Base-by-base conservation (phyloP, 202 grass and related monocot species). In the Saccharum hybrid region DNA sequence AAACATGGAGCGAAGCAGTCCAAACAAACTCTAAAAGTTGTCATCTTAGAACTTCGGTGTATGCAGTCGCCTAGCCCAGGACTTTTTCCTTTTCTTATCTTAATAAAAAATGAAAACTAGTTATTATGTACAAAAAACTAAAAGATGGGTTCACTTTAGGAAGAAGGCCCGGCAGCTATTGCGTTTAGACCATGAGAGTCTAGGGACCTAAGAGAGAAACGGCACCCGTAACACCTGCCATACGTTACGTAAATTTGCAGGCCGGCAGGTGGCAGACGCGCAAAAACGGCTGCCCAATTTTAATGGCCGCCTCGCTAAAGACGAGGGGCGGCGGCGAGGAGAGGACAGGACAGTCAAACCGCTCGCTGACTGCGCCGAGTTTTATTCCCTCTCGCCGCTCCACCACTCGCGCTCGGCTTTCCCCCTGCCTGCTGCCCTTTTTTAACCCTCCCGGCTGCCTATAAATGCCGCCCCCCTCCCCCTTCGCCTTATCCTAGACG, bases 351-450 rank as follows among this genome's bases (percentile, higher is more conserved):
- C 86, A 91, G 90, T 83, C 90, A 91, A 88, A 88, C 56, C 86
- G 56, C 79, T 88, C 74, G 90, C 80, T 86, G 86, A 91, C 79
- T 83, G 90, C 83, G 86, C 86, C 83, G 75, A 75, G 83, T 88
- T 86, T 88, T 91, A 87, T 88, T 91, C 83, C 74, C 36, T 86
- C 65, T 80, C 79, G 78, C 82, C 86, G 86, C 89, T 85, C 89
- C 83, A 83, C 86, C 90, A 75, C 90, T 88, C 69, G 63, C 86
- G 69, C 30, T 10, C 18, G 23, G 26, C 83, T 66, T 88, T 48
- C 52, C 57, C 89, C 63, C 51, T 71, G 34, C 63, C 77, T 37
- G 59, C 63, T 83, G 2, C 8, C 81, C 77, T 82, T 80, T 86
- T 91, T 86, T 83, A 83, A 86, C 74, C 79, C 70, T 13, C 4